Evolutionary conservation across 805 yeast genomes (phyloP).

Genomic region (Martiniozyma abietophila): DNA sequence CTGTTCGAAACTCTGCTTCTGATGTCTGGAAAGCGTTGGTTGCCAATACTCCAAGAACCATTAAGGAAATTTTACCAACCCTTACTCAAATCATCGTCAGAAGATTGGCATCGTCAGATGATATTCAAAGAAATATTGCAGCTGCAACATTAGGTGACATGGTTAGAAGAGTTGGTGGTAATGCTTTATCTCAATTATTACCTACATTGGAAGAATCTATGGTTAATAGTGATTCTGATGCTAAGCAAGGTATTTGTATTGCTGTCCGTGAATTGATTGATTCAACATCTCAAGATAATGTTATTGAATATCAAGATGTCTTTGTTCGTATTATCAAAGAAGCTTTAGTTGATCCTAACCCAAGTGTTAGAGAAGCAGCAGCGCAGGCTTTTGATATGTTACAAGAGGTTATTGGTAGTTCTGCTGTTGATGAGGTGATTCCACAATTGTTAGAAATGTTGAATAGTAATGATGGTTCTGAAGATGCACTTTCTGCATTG

Average conservation of each 20-base stretch:
- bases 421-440: constrained; percentile 79
- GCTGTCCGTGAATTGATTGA: constrained; percentile 81
- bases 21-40: constrained; percentile 97
- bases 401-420: constrained; percentile 72
- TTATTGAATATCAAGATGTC: constrained; percentile 53
- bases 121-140: constrained; percentile 72
- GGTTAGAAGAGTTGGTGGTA: constrained; percentile 87
- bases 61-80: constrained; percentile 83
- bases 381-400: constrained; percentile 84
- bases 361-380: constrained; percentile 79
- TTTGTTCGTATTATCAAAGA: constrained; percentile 70
- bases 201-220: constrained; percentile 74
- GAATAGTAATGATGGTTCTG: constrained; percentile 40
- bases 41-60: constrained; percentile 89
- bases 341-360: constrained; percentile 67
- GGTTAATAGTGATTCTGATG: constrained; percentile 57
- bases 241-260: constrained; percentile 93
- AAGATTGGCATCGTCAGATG: constrained; percentile 75
- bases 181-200: constrained; percentile 71
- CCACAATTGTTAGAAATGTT: constrained; percentile 74
- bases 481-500: constrained; percentile 75
- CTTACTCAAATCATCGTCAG: constrained; percentile 73
- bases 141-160: constrained; percentile 91
- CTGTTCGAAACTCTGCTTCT: constrained; percentile 80
- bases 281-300: constrained; percentile 54